Percentiles rank a stretch among this genome's conserved stretches.
These are phyloP conservation scores for Colletotrichum sp. DNA, from an alignment of 2,329 filamentous ascomycete genomes.

Conservation along the genomic window DNA sequence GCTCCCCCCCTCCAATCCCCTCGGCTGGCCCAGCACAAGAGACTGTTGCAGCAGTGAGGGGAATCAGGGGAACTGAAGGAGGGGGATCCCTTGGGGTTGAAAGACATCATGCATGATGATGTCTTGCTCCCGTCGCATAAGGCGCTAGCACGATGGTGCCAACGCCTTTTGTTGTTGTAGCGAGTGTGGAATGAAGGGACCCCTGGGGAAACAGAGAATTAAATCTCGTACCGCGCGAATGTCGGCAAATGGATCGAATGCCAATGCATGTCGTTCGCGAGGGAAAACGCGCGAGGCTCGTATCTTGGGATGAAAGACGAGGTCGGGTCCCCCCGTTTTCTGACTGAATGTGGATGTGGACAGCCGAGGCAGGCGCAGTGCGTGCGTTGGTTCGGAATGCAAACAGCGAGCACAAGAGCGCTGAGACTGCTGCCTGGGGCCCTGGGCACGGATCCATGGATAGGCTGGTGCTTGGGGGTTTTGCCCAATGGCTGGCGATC, in stretches of 20 bases:
- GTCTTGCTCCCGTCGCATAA: not conserved
- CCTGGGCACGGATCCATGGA: not conserved
- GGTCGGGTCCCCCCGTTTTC: not conserved
- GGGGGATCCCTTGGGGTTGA: not conserved
- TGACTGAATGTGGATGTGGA: not conserved
- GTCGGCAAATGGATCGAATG: not conserved
- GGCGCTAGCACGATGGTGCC: not conserved
- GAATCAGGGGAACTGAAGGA: not conserved
- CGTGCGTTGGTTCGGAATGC: not conserved
- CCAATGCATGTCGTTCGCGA: not conserved
- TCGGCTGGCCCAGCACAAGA: not conserved
- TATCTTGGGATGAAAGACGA: not conserved
- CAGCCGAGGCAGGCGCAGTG: not conserved
- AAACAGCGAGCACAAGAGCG: not conserved
- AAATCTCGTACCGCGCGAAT: not conserved
- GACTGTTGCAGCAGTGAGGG: not conserved
- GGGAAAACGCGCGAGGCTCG: not conserved
- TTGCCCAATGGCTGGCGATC: not conserved
- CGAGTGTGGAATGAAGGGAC: not conserved
- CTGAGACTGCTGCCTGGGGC: constrained; percentile 2
- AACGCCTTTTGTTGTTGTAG: not conserved
- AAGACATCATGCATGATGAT: constrained; percentile 6
- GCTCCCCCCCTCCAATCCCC: not conserved
- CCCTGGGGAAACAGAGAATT: not conserved
- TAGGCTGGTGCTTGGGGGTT: not conserved